These are phyloP conservation scores for Phytophthora ohioensis DNA, from an alignment of 352 stramenopile genomes.

Conservation along the genomic window DNA sequence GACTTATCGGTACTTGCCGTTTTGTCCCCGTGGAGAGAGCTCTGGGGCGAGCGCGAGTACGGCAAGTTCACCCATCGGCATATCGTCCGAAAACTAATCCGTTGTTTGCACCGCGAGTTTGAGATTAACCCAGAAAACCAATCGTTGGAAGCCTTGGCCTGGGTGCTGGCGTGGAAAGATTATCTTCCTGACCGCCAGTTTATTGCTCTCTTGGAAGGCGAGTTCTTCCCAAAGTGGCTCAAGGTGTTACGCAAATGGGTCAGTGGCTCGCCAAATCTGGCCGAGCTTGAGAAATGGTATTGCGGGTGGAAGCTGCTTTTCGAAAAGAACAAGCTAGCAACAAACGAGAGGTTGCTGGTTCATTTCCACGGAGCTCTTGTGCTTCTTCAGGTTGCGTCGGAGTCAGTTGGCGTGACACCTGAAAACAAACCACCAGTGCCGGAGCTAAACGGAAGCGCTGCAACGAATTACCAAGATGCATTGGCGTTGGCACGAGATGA, in stretches of 20 bases:
- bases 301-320: slow-evolving; percentile 88
- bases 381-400: slow-evolving; percentile 63
- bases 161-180: slow-evolving; percentile 79
- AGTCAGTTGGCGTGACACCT: slow-evolving; percentile 23
- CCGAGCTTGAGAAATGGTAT: slow-evolving; percentile 87
- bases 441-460: slow-evolving; percentile 56
- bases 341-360: slow-evolving; percentile 67
- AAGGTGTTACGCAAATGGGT: slow-evolving; percentile 87
- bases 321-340: slow-evolving; percentile 61
- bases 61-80: slow-evolving; percentile 86
- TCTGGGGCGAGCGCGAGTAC: slow-evolving; percentile 86
- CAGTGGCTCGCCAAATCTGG: slow-evolving; percentile 46
- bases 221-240: slow-evolving; percentile 94
- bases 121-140: slow-evolving; percentile 79
- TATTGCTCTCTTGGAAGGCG: slow-evolving; percentile 87
- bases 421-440: slow-evolving; percentile 45
- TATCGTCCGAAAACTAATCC: slow-evolving; percentile 78
- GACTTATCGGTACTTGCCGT: slow-evolving; percentile 71
- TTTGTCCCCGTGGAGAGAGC: slow-evolving; percentile 71
- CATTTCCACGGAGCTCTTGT: slow-evolving; percentile 83
- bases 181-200: slow-evolving; percentile 78
- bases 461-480: slow-evolving; percentile 80
- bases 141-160: slow-evolving; percentile 69
- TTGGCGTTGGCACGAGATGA: slow-evolving; percentile 60
- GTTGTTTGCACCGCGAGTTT: slow-evolving; percentile 86